phyloP scores from a whole-genome alignment of 495 filamentous ascomycete species.

The Gamarada debralockiae region DNA sequence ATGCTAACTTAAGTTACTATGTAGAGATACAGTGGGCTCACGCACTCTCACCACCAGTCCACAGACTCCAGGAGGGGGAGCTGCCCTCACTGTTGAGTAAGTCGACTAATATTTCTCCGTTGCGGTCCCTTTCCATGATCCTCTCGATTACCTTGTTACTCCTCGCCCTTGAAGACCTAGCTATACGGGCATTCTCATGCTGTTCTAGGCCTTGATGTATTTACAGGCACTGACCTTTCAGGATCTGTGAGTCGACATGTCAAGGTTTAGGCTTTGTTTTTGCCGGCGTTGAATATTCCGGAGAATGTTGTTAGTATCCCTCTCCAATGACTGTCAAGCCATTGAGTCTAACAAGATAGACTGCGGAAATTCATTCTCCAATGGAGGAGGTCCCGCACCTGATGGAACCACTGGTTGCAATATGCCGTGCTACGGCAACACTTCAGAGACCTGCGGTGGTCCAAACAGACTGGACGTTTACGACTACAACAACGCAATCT shows the following conservation, averaged over 20 bases:
- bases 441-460: slow-evolving; percentile 53
- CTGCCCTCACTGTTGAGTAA: too few species aligned
- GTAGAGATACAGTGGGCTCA: too few species aligned
- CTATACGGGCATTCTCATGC: too few species aligned
- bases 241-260: slow-evolving; percentile 45
- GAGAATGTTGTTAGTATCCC: slow-evolving; percentile 25
- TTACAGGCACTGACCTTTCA: too few species aligned
- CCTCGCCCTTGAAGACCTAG: too few species aligned
- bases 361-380: slow-evolving; percentile 40
- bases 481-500: slow-evolving; percentile 1
- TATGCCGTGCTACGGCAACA: slow-evolving; percentile 53
- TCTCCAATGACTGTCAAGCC: neutral
- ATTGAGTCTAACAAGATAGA: slow-evolving; percentile 17
- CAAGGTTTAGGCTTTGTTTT: slow-evolving; percentile 38
- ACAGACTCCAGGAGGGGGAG: too few species aligned
- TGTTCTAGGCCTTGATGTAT: too few species aligned
- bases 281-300: slow-evolving; percentile 45
- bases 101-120: too few species aligned
- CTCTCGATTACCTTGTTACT: too few species aligned
- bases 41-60: too few species aligned
- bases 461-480: slow-evolving; percentile 51
- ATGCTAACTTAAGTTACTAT: too few species aligned
- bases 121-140: too few species aligned
- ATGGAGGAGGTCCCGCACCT: slow-evolving; percentile 22
- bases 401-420: slow-evolving; percentile 37